Evolutionary conservation across 805 yeast genomes (phyloP), one percentile per base, ranked within the genome.

Genomic region (Candida chauliodis): DNA sequence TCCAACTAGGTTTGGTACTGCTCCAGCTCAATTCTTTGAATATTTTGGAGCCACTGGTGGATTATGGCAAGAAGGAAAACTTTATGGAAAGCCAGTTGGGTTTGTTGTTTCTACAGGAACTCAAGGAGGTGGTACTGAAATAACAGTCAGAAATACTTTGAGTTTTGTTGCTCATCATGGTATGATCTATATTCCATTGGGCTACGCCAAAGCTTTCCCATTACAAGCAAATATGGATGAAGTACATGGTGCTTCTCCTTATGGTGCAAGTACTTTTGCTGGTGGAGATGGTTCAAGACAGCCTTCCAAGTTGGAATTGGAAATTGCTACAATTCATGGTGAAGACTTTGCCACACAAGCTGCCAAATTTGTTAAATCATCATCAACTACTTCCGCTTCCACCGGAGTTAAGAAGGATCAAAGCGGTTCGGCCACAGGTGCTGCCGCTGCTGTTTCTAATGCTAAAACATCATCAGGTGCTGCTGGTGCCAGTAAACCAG

Each of bases 201-300:
- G 95, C 44, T 86, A 79, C 66, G 74, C 70, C 45, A 58, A 68
- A 44, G 66, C 74, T 4, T 81, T 80, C 60, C 71, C 73, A 8
- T 71, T 72, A 48, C 52, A 81, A 46, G 62, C 84, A 30, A 71
- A 70, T 61, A 52, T 81, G 30, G 75, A 71, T 3, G 88, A 84
- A 64, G 71, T 78, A 35, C 95, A 83, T 56, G 95, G 95, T 47
- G 85, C 84, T 40, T 76, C 89, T 16, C 77, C 95, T 32, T 87
- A 89, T 88, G 95, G 95, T 58, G 84, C 95, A 23, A 95, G 95
- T 49, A 66, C 85, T 26, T 69, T 73, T 52, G 89, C 95, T 21
- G 85, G 79, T 35, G 69, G 73, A 36, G 91, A 83, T 55, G 95
- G 95, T 36, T 75, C 84, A 6, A 78, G 95, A 68, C 66, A 69